Evolutionary conservation across 192 early-diverging fungal species (phyloP).

Genomic region (Entrophospora sp.): DNA sequence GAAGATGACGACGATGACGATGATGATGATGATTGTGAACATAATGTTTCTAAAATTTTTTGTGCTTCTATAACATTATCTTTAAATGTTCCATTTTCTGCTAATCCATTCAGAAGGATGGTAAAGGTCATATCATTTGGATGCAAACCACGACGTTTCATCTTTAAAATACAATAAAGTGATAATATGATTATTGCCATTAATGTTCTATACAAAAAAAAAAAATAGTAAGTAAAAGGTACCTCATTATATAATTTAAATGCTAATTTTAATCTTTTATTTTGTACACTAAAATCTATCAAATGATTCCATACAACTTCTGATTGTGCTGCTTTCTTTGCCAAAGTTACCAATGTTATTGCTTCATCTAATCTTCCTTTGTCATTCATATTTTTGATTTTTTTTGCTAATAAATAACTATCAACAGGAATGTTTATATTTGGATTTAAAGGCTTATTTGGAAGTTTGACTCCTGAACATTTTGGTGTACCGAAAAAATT

Average conservation of each 20-base stretch:
- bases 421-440: constrained; percentile 29
- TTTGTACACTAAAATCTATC: constrained; percentile 27
- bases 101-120: constrained; percentile 29
- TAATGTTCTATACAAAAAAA: too few species aligned
- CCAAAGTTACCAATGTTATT: constrained; percentile 21
- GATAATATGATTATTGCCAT: too few species aligned
- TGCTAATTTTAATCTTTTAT: constrained; percentile 23
- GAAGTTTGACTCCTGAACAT: too few species aligned
- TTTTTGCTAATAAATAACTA: constrained; percentile 28
- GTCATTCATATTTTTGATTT: constrained; percentile 24
- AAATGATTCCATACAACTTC: constrained; percentile 36
- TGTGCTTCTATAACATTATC: constrained; percentile 25
- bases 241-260: constrained; percentile 27
- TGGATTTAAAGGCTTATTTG: too few species aligned
- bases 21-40: neutral
- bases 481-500: too few species aligned
- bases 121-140: constrained; percentile 29
- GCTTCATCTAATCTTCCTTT: constrained; percentile 27
- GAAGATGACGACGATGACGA: too few species aligned
- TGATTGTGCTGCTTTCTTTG: constrained; percentile 25
- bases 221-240: neutral
- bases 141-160: constrained; percentile 27
- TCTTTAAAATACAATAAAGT: too few species aligned
- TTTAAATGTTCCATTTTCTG: constrained; percentile 21
- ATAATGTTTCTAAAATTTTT: constrained; percentile 20